A percentile compares a stretch with the other conserved stretches of the same genome.
phyloP scores from a whole-genome alignment of 2,329 filamentous ascomycete genomes.

The Fusarium robinianum region DNA sequence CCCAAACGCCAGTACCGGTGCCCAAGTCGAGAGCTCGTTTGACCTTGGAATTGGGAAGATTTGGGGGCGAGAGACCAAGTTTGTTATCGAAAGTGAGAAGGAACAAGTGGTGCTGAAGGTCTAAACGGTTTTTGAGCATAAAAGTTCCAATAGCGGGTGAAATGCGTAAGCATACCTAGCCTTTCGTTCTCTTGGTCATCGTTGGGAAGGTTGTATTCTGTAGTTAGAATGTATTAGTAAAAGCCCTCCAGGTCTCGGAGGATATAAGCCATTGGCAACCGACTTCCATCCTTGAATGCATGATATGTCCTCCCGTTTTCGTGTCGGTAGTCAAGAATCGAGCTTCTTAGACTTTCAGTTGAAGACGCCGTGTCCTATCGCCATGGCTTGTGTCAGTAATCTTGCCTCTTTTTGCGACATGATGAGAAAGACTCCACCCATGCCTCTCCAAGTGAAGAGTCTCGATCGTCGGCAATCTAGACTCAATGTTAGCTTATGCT shows the following conservation, averaged over 20 bases:
- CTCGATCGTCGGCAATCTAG: too few species aligned
- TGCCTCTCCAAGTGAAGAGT: too few species aligned
- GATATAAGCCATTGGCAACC: neutral
- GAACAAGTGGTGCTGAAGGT: slow-evolving; percentile 17
- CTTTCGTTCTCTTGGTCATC: slow-evolving; percentile 14
- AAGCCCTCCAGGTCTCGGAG: neutral
- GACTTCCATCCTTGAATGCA: slow-evolving; percentile 11
- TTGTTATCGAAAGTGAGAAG: slow-evolving; percentile 12
- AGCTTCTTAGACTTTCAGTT: slow-evolving; percentile 7
- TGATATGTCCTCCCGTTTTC: slow-evolving; percentile 17
- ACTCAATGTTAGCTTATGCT: too few species aligned
- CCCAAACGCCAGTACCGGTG: slow-evolving; percentile 15
- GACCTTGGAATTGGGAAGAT: slow-evolving; percentile 1
- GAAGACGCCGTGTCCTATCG: slow-evolving; percentile 7
- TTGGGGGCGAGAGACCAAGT: slow-evolving; percentile 10
- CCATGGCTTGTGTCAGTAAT: too few species aligned
- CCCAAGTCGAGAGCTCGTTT: slow-evolving; percentile 9
- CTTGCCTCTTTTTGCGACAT: too few species aligned
- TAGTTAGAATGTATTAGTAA: too few species aligned
- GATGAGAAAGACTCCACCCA: too few species aligned
- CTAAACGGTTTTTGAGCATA: too few species aligned
- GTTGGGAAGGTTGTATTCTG: slow-evolving; percentile 16
- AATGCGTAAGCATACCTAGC: too few species aligned
- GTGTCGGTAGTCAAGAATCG: slow-evolving; percentile 10
- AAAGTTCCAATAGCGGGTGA: too few species aligned